Evolutionary conservation across 768 basidiomycete species (phyloP), one percentile per base, ranked within the genome.

Genomic region (Leccinum imitatum): DNA sequence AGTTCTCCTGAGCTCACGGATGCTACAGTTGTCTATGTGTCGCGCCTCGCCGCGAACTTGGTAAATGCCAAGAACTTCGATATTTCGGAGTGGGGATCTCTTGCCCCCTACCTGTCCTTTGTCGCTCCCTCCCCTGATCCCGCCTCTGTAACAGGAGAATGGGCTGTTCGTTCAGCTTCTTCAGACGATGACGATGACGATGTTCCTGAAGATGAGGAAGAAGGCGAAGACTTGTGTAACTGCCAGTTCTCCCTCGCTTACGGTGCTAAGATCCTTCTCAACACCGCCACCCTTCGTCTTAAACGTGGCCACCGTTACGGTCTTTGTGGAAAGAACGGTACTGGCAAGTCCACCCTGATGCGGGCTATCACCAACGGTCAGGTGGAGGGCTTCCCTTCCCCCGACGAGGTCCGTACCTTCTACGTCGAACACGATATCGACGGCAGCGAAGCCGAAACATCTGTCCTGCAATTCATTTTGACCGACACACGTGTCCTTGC

Each of bases 381-480:
- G 79, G 95, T 98, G 68, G 95, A 98, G 71, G 95, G 95, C 68
- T 98, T 98, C 90, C 95, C 95, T 13, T 95, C 95, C 19, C 93
- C 94, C 58, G 92, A 95, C 56, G 90, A 95, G 73, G 95, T 98
- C 73, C 93, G 95, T 75, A 98, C 95, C 63, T 98, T 96, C 87
- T 98, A 97, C 79, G 95, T 98, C 73, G 95, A 96, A 83, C 95
- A 98, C 83, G 95, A 98, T 75, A 97, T 98, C 65, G 95, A 98
- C 70, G 95, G 95, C 53, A 90, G 86, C 72, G 95, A 97, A 76
- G 95, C 85, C 62, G 91, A 92, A 15, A 97, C 90, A 56, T 88
- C 93, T 48, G 90, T 97, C 60, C 83, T 95, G 59, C 79, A 91
- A 75, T 97, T 95, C 80, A 95, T 97, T 65, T 71, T 93, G 63